Evolutionary conservation across 1,284 basidiomycete species (phyloP).

Genomic region (Cronartium ribicola): DNA sequence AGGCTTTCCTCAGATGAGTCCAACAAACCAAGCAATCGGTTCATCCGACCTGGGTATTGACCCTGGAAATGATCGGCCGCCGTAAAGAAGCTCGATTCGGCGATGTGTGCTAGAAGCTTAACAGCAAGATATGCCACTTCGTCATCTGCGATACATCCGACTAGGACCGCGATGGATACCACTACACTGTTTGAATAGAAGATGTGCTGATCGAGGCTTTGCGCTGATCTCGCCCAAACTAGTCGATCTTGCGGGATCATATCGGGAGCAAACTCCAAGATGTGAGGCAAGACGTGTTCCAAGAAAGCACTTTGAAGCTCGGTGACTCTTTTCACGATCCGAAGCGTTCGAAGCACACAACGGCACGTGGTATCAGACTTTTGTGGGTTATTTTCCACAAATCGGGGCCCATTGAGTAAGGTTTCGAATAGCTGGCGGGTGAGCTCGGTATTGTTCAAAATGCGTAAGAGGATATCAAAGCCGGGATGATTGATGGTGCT

Average conservation of each 20-base stretch:
- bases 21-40: slow-evolving; percentile 69
- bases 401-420: slow-evolving; percentile 67
- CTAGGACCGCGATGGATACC: slow-evolving; percentile 76
- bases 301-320: slow-evolving; percentile 84
- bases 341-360: slow-evolving; percentile 72
- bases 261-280: slow-evolving; percentile 61
- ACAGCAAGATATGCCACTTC: slow-evolving; percentile 74
- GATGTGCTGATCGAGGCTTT: slow-evolving; percentile 72
- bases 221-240: slow-evolving; percentile 58
- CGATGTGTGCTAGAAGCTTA: slow-evolving; percentile 69
- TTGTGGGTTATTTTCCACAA: slow-evolving; percentile 65
- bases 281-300: slow-evolving; percentile 75
- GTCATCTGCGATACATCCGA: slow-evolving; percentile 64
- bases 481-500: slow-evolving; percentile 64
- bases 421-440: slow-evolving; percentile 71
- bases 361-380: slow-evolving; percentile 35
- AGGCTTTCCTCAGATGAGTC: slow-evolving; percentile 78
- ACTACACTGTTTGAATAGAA: slow-evolving; percentile 70
- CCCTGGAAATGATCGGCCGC: slow-evolving; percentile 62
- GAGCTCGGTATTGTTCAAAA: slow-evolving; percentile 69
- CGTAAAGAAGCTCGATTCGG: slow-evolving; percentile 57
- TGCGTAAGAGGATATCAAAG: slow-evolving; percentile 73
- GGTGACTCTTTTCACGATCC: slow-evolving; percentile 75
- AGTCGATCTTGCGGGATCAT: slow-evolving; percentile 59
- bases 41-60: slow-evolving; percentile 53